Evolutionary conservation across 352 stramenopile genomes (phyloP).

Genomic region (Pythium sukuiense): DNA sequence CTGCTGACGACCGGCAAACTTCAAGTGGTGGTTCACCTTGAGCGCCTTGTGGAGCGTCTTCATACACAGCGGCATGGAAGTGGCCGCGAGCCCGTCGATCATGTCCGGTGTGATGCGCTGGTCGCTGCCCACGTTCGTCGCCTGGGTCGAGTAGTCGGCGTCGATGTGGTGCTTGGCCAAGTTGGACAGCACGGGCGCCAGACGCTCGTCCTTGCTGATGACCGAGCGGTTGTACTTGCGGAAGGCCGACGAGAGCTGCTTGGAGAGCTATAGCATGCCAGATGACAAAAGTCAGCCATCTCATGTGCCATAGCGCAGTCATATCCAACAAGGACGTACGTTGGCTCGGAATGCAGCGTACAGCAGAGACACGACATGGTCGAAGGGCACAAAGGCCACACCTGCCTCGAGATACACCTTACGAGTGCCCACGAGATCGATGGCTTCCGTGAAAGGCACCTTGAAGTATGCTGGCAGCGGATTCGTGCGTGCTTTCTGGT

Average conservation of each 20-base stretch:
- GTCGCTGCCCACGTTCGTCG: conserved; percentile 35
- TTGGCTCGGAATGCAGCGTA: conserved; percentile 90
- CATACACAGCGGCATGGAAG: conserved; percentile 99
- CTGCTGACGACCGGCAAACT: conserved; percentile 96
- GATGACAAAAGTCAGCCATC: background rate
- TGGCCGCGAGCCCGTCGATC: conserved; percentile 86
- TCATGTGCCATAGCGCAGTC: background rate
- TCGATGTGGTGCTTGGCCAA: conserved; percentile 97
- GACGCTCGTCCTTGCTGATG: conserved; percentile 91
- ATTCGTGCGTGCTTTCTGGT: conserved; percentile 51
- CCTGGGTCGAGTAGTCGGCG: conserved; percentile 72
- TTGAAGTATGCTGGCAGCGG: conserved; percentile 90
- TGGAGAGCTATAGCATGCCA: conserved; percentile 67
- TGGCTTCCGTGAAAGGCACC: conserved; percentile 96
- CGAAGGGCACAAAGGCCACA: conserved; percentile 94
- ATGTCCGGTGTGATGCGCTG: conserved; percentile 89
- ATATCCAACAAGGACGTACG: conserved; percentile 32
- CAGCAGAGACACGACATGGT: conserved; percentile 95
- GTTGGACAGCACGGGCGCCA: conserved; percentile 93
- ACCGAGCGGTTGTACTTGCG: conserved; percentile 88
- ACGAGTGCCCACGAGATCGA: conserved; percentile 90
- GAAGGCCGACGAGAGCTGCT: conserved; percentile 88
- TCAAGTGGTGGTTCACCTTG: conserved; percentile 95
- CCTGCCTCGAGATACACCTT: conserved; percentile 94
- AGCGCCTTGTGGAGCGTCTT: conserved; percentile 92